Conservation (phyloP, 2,329 filamentous ascomycete species). For the Diaporthe eres region DNA sequence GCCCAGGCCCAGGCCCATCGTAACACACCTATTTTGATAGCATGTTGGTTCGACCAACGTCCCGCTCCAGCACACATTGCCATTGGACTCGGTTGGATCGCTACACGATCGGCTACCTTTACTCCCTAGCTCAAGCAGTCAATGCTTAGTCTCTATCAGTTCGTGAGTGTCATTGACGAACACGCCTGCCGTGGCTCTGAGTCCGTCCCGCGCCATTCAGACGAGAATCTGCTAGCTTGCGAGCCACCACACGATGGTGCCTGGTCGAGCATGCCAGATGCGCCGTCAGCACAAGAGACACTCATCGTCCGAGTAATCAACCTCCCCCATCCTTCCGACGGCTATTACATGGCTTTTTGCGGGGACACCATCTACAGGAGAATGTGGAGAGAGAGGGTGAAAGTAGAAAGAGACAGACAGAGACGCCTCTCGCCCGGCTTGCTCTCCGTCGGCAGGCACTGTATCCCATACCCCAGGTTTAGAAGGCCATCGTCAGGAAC, state of each 20-base stretch:
- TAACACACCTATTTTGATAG: constrained; percentile 6
- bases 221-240: constrained; percentile 7
- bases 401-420: neutral
- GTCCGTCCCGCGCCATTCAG: constrained; percentile 14
- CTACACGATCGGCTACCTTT: neutral
- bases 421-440: neutral
- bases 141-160: neutral
- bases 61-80: neutral
- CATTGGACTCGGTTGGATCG: neutral
- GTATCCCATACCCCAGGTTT: neutral
- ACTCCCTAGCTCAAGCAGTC: neutral
- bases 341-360: neutral
- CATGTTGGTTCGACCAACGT: neutral
- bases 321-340: neutral
- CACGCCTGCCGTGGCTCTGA: constrained; percentile 20
- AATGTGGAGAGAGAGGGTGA: neutral
- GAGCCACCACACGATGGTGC: neutral
- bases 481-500: constrained; percentile 24
- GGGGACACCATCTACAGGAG: neutral
- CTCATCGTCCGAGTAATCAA: neutral
- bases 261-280: neutral
- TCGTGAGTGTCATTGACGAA: neutral
- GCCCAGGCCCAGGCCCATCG: constrained; percentile 1
- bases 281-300: neutral
- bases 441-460: neutral